Evolutionary conservation across 352 stramenopile species (phyloP), one percentile per base, ranked within the genome.

Genomic region (Phytophthora agathidicida): DNA sequence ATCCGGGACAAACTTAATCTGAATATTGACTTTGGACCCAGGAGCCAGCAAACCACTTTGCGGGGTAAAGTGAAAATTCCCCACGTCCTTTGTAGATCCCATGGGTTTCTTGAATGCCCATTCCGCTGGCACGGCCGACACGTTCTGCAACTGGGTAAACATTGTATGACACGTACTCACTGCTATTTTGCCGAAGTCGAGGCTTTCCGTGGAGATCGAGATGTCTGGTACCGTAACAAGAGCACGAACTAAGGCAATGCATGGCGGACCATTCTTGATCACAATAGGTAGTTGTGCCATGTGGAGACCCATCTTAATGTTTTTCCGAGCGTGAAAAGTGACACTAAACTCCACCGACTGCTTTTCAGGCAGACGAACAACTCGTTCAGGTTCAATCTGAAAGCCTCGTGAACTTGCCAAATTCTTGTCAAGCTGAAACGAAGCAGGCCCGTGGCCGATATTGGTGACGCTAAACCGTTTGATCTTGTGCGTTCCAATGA

Each of bases 381-480:
- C 91, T 19, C 96, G 90, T 54, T 98, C 91, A 0, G 96, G 96
- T 44, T 98, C 96, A 46, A 98, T 87, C 16, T 86, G 75, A 47
- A 98, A 98, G 0, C 94, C 92, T 2, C 77, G 73, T 0, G 85
- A 80, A 24, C 79, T 75, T n/a, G 94, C 81, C 14, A 95, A 44
- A 33, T 96, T 96, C 64, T 97, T 98, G 68, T 98, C 93, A 2
- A 98, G 73, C 24, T 93, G 75, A 56, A 98, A 98, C 9, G 81
- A 96, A 8, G 94, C 71, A 20, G 90, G 70, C 14, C 91, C 76
- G 32, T 82, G 72, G 0, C 87, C 90, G 14, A 96, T 96, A 66
- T 98, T 98, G 7, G 88, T 94, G 20, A 98, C 81, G 30, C 73
- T 83, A 44, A 98, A 98, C 31, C 89, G 91, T 26, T 94, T 95